Evolutionary conservation across 2,329 filamentous ascomycete species (phyloP).

Genomic region (Verticillium klebahnii): DNA sequence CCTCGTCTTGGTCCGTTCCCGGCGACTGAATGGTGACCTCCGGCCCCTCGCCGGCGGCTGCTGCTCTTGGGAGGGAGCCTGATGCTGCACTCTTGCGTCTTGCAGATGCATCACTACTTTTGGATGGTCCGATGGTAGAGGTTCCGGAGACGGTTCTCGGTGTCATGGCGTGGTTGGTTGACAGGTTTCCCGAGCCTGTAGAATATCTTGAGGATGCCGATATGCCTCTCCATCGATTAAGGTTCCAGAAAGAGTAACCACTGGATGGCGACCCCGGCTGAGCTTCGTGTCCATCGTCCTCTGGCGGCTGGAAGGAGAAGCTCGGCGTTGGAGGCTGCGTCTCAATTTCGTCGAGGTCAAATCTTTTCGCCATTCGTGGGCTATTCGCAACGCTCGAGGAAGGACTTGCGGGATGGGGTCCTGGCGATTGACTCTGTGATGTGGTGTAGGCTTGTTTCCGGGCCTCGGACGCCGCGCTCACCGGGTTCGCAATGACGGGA

Average conservation of each 20-base stretch:
- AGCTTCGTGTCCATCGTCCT: slow-evolving; percentile 34
- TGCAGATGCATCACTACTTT: background rate
- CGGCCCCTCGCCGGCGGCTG: slow-evolving; percentile 15
- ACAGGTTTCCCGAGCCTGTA: background rate
- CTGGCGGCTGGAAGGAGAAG: slow-evolving; percentile 43
- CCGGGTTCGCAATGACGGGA: slow-evolving; percentile 25
- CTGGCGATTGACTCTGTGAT: slow-evolving; percentile 13
- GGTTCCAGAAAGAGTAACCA: slow-evolving; percentile 52
- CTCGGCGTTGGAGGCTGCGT: slow-evolving; percentile 48
- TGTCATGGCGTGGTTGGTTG: background rate
- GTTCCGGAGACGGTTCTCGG: background rate
- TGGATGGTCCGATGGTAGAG: background rate
- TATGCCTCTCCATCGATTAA: slow-evolving; percentile 47
- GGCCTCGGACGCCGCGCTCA: slow-evolving; percentile 40
- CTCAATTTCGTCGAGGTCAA: slow-evolving; percentile 14
- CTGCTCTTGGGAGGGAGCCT: background rate
- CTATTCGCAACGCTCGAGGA: slow-evolving; percentile 23
- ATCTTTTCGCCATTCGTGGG: slow-evolving; percentile 14
- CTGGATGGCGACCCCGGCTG: slow-evolving; percentile 32
- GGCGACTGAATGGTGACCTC: slow-evolving; percentile 16
- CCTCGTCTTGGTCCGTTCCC: slow-evolving; percentile 2
- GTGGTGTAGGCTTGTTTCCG: slow-evolving; percentile 38
- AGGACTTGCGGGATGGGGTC: slow-evolving; percentile 31
- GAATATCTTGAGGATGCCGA: slow-evolving; percentile 12
- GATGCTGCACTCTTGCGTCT: background rate